Evolutionary conservation across 495 filamentous ascomycete species (phyloP).

Genomic region (Talaromyces trachyspermus): DNA sequence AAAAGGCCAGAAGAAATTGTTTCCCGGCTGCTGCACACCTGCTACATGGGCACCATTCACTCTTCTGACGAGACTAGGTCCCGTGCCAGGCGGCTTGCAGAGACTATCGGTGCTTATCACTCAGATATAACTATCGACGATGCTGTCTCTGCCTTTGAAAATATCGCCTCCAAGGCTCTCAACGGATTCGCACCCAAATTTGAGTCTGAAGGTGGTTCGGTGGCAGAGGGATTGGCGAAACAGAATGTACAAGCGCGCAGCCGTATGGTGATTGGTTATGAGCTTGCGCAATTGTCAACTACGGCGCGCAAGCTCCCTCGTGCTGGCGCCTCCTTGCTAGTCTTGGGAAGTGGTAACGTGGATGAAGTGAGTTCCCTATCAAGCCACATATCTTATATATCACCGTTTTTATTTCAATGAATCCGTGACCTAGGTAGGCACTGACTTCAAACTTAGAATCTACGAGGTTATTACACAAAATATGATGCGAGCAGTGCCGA

Average conservation of each 20-base stretch:
- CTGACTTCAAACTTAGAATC: constrained; percentile 11
- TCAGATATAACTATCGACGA: constrained; percentile 70
- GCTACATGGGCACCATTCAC: constrained; percentile 72
- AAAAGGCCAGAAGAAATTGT: constrained; percentile 60
- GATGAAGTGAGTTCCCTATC: constrained; percentile 26
- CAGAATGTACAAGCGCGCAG: constrained; percentile 78
- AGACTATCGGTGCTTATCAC: constrained; percentile 68
- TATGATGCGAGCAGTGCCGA: constrained; percentile 58
- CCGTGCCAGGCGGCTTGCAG: constrained; percentile 60
- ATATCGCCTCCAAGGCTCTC: constrained; percentile 44
- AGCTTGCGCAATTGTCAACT: constrained; percentile 62
- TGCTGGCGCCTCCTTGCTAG: constrained; percentile 54
- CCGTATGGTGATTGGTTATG: constrained; percentile 69
- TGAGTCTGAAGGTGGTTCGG: constrained; percentile 58
- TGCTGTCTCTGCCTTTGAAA: constrained; percentile 47
- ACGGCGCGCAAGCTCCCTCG: constrained; percentile 43
- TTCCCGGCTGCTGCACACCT: constrained; percentile 61
- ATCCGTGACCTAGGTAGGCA: constrained; percentile 27
- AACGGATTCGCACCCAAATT: constrained; percentile 56
- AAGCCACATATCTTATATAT: not conserved
- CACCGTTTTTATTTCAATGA: constrained; percentile 9
- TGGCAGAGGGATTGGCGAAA: constrained; percentile 57
- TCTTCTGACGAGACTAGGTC: constrained; percentile 62
- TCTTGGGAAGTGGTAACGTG: constrained; percentile 58
- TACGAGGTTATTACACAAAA: constrained; percentile 68